These are phyloP conservation scores for Scutellaria minor DNA, from an alignment of 257 asterid genomes.

Conservation along the genomic window DNA sequence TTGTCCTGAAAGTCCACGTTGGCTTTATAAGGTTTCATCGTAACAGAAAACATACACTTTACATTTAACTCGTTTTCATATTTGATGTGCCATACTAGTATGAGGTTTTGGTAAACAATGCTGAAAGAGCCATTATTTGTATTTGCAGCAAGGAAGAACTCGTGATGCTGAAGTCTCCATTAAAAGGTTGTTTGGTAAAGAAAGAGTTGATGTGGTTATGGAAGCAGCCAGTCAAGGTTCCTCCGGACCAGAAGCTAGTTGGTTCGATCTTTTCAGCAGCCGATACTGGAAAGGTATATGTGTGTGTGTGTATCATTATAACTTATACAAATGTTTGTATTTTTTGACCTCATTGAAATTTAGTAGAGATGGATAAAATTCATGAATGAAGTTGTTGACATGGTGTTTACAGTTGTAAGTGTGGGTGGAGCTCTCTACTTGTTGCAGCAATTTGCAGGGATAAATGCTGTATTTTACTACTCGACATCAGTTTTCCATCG, in stretches of 20 bases:
- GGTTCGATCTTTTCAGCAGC: conserved; percentile 94
- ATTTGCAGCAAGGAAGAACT: conserved; percentile 77
- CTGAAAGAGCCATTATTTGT: conserved; percentile 28
- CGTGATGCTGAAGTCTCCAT: conserved; percentile 75
- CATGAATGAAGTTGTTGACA: background rate
- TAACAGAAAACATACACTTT: background rate
- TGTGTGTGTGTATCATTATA: background rate
- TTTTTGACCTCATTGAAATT: no score
- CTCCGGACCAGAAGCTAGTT: conserved; percentile 85
- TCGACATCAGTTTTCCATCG: conserved; percentile 94
- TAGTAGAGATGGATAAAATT: no score
- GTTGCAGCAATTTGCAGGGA: conserved; percentile 95
- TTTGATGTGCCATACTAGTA: background rate
- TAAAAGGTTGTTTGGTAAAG: conserved; percentile 80
- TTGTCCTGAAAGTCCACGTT: conserved; percentile 97
- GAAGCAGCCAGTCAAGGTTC: conserved; percentile 76
- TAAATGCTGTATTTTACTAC: conserved; percentile 89
- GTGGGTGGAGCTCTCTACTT: conserved; percentile 89
- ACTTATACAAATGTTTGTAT: no score
- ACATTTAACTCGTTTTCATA: background rate
- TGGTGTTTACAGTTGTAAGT: conserved; percentile 77
- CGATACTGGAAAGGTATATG: conserved; percentile 84
- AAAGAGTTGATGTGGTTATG: conserved; percentile 89
- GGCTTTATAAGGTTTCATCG: conserved; percentile 80
- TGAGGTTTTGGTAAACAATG: conserved; percentile 24